phyloP scores from a whole-genome alignment of 768 basidiomycete species.

The Leucocoprinus leucothites region DNA sequence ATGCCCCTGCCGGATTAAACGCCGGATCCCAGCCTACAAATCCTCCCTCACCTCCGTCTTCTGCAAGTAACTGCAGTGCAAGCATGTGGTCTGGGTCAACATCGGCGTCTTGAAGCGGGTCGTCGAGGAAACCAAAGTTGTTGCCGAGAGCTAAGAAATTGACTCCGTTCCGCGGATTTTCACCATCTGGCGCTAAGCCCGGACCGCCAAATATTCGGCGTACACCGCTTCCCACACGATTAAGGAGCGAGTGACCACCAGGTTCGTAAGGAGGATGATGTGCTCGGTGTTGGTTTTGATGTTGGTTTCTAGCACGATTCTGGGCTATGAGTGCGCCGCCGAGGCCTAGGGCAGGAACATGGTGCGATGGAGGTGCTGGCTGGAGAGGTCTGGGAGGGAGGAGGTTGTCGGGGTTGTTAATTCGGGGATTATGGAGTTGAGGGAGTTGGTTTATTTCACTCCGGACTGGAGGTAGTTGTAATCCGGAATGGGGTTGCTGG shows the following conservation, averaged over 20 bases:
- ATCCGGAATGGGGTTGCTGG: constrained; percentile 15
- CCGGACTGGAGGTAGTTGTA: constrained; percentile 25
- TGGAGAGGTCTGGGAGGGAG: constrained; percentile 19
- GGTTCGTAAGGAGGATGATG: not conserved
- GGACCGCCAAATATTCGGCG: constrained; percentile 13
- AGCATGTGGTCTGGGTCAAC: not conserved
- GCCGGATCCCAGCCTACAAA: not conserved
- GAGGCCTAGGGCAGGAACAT: constrained; percentile 58
- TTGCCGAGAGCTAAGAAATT: constrained; percentile 5
- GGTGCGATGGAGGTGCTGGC: constrained; percentile 46
- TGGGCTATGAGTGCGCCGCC: constrained; percentile 59
- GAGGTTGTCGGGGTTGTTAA: constrained; percentile 16
- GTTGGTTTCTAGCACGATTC: constrained; percentile 26
- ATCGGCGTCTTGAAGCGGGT: not conserved
- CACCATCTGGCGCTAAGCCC: constrained; percentile 5
- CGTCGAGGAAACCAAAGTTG: constrained; percentile 7
- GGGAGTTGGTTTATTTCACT: constrained; percentile 14
- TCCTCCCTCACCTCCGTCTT: not conserved
- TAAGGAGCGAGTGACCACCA: not conserved
- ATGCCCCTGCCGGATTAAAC: constrained; percentile 9
- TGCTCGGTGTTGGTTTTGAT: not conserved
- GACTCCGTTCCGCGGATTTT: not conserved
- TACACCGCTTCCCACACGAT: constrained; percentile 12
- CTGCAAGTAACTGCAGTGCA: constrained; percentile 1
- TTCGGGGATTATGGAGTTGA: constrained; percentile 14